Evolutionary conservation across 805 yeast genomes (phyloP).

Genomic region (Metschnikowia lunata): DNA sequence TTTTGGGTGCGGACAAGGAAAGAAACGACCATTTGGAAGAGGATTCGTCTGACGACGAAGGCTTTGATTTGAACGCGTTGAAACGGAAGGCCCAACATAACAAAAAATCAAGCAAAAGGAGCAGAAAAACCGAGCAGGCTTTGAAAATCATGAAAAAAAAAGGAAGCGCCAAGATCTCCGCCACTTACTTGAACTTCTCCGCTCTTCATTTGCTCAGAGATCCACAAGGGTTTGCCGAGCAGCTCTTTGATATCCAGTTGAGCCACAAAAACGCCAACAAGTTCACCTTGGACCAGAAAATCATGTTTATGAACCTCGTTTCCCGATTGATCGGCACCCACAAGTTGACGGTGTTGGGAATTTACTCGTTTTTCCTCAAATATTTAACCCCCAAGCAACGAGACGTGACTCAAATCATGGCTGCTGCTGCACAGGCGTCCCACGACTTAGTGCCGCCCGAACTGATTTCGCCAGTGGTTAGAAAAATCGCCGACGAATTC

Average conservation of each 20-base stretch:
- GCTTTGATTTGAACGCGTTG: constrained; percentile 64
- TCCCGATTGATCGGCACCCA: constrained; percentile 93
- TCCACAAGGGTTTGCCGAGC: constrained; percentile 97
- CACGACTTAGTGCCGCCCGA: constrained; percentile 99
- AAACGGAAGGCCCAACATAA: constrained; percentile 80
- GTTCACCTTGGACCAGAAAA: constrained; percentile 82
- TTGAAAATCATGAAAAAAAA: constrained; percentile 61
- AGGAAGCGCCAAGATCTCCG: constrained; percentile 46
- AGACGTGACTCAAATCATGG: constrained; percentile 93
- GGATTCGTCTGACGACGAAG: constrained; percentile 63
- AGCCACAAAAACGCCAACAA: constrained; percentile 64
- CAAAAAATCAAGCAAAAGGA: constrained; percentile 76
- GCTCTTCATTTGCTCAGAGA: constrained; percentile 93
- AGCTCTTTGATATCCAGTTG: constrained; percentile 66
- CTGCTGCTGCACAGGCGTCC: constrained; percentile 93
- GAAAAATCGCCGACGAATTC: constrained; percentile 95
- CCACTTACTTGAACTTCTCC: constrained; percentile 80
- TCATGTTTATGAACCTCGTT: constrained; percentile 78
- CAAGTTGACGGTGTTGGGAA: constrained; percentile 82
- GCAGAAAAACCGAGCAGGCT: constrained; percentile 75
- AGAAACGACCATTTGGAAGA: constrained; percentile 81
- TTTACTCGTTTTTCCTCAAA: constrained; percentile 83
- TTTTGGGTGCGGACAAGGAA: constrained; percentile 92
- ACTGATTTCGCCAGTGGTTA: constrained; percentile 67
- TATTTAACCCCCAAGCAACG: constrained; percentile 91